Evolutionary conservation across 768 basidiomycete species (phyloP), one percentile per base, ranked within the genome.

Genomic region (Russula foetens): DNA sequence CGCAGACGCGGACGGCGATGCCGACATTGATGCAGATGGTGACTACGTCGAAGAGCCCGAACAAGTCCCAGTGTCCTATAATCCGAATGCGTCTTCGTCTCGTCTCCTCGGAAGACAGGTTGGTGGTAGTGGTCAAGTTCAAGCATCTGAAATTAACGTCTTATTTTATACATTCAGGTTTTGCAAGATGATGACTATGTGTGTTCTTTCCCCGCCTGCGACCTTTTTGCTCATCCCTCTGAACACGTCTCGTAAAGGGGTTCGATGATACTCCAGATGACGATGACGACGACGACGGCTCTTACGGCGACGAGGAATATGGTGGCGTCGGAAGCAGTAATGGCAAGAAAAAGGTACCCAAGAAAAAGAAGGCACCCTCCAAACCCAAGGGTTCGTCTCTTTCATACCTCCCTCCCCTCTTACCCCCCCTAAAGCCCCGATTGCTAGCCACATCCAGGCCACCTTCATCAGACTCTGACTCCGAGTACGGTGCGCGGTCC

Each of bases 401-500:
- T 38, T 26, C 26, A 31, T 66, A 59, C 53, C 39, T 56, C 33
- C 28, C 51, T 59, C 65, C 17, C 8, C 1, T 55, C 59, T n/a
- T n/a, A 52, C 56, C 52, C 6, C 62, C 64, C 66, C 68, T 56
- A 41, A 62, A 51, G n/a, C 24, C 59, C 53, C 58, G 58, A 60
- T 67, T 72, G 60, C 73, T 79, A 62, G 73, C 75, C 53, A 21
- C 63, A 9, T 65, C 70, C 23, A 86, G 85, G 49, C 82, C 81
- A 58, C 70, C 78, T 29, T 79, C 80, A 45, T 89, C 88, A 47
- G 89, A 90, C 73, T 90, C 89, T 14, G 90, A 90, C 72, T 92
- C 90, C 3, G 91, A 93, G 68, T 93, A 92, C 67, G 91, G 89
- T 46, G 81, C 87, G 33, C 85, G 88, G 58, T 82, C 90, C 66